Evolutionary conservation across 2,329 filamentous ascomycete species (phyloP).

Genomic region (Trichoderma oligosporum): DNA sequence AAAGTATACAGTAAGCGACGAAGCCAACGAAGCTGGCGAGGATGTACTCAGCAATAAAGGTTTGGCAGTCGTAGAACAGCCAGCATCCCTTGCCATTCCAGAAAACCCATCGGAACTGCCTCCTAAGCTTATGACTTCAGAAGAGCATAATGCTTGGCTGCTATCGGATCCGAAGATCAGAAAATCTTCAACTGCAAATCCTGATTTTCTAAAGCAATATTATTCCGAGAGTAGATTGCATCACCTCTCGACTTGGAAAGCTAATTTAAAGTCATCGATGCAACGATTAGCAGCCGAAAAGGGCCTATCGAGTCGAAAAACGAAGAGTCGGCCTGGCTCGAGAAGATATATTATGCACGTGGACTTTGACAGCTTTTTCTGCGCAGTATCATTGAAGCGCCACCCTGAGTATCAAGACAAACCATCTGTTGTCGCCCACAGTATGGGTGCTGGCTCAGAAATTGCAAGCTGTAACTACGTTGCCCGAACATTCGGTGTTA

Average conservation of each 20-base stretch:
- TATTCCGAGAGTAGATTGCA: constrained; percentile 94
- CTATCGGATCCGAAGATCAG: constrained; percentile 80
- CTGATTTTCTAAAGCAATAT: constrained; percentile 88
- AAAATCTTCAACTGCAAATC: constrained; percentile 87
- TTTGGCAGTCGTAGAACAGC: not conserved
- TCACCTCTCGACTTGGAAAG: constrained; percentile 95
- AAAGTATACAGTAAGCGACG: not conserved
- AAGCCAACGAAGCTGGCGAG: not conserved
- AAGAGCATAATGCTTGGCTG: constrained; percentile 86
- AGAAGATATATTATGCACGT: constrained; percentile 88
- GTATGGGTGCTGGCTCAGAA: constrained; percentile 79
- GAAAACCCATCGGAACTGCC: constrained; percentile 17
- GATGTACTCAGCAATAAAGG: not conserved
- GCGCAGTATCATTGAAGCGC: constrained; percentile 78
- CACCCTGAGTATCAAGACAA: constrained; percentile 72
- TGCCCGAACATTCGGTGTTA: constrained; percentile 79
- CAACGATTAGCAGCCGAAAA: constrained; percentile 76
- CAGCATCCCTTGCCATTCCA: not conserved
- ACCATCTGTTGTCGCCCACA: constrained; percentile 85
- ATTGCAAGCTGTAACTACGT: constrained; percentile 98
- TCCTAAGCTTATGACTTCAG: constrained; percentile 71
- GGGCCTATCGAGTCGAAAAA: constrained; percentile 39
- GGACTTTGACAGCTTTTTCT: constrained; percentile 98
- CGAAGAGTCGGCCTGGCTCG: constrained; percentile 56
- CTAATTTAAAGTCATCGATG: constrained; percentile 83